phyloP scores from a whole-genome alignment of 1,284 basidiomycete genomes.

The Ganoderma sp. region DNA sequence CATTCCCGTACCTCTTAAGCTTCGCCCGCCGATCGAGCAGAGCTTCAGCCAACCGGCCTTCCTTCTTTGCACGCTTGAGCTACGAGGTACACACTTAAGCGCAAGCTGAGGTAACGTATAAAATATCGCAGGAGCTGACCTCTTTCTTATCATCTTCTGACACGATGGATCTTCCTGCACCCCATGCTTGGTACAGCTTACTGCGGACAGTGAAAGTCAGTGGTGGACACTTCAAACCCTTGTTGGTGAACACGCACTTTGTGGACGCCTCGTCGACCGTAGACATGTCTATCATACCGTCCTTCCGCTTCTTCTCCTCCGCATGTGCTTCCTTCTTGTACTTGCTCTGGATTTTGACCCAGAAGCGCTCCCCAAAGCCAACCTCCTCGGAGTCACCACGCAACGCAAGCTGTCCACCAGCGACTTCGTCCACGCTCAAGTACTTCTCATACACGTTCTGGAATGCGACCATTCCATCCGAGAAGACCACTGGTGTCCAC shows the following conservation, averaged over 20 bases:
- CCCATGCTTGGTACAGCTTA: conserved; percentile 85
- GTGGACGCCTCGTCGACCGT: conserved; percentile 71
- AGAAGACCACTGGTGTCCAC: conserved; percentile 79
- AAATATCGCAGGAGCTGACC: conserved; percentile 44
- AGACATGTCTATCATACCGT: conserved; percentile 57
- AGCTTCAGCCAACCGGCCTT: conserved; percentile 88
- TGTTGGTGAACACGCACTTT: conserved; percentile 60
- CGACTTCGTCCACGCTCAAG: conserved; percentile 80
- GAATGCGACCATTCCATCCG: conserved; percentile 83
- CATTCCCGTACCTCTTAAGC: conserved; percentile 81
- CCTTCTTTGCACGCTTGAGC: conserved; percentile 85
- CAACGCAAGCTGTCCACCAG: conserved; percentile 77
- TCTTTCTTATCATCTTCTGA: conserved; percentile 76
- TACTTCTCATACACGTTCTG: conserved; percentile 88
- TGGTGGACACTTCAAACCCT: not conserved
- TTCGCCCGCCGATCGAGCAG: conserved; percentile 89
- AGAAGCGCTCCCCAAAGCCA: conserved; percentile 82
- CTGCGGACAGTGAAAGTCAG: conserved; percentile 47
- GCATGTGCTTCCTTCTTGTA: conserved; percentile 88
- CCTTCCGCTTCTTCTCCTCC: conserved; percentile 80
- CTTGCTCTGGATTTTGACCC: conserved; percentile 89
- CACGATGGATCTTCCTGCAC: conserved; percentile 77
- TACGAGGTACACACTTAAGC: conserved; percentile 36
- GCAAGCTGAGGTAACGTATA: conserved; percentile 14
- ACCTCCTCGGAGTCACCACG: conserved; percentile 84